Percentiles rank a stretch among this genome's conserved stretches.
Evolutionary conservation across 2,329 filamentous ascomycete species (phyloP).

Genomic region (Venturia asperata): DNA sequence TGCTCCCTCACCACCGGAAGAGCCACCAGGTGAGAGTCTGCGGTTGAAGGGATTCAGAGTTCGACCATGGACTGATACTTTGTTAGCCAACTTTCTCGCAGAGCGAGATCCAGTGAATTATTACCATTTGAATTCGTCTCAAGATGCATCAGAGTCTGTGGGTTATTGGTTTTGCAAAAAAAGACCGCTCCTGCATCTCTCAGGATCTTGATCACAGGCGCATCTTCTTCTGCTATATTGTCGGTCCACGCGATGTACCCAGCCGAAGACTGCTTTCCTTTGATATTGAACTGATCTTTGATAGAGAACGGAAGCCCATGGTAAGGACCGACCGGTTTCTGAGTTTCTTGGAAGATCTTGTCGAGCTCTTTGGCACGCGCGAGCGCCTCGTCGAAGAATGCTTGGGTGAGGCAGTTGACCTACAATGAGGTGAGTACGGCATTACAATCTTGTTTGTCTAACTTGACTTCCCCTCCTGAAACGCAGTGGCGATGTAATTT

Average conservation of each 20-base stretch:
- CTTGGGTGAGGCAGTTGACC: conserved; percentile 35
- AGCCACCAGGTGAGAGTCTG: conserved; percentile 54
- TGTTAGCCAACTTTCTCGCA: conserved; percentile 27
- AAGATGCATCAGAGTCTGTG: conserved; percentile 32
- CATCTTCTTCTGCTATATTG: conserved; percentile 30
- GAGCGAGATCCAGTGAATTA: too few relatives aligned
- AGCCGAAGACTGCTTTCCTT: conserved; percentile 50
- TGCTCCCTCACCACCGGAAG: conserved; percentile 60
- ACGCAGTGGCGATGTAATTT: neutral
- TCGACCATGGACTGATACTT: conserved; percentile 57
- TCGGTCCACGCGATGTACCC: conserved; percentile 55
- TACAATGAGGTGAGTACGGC: neutral
- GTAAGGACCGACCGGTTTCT: conserved; percentile 35
- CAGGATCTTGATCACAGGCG: conserved; percentile 32
- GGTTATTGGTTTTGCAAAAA: conserved; percentile 48
- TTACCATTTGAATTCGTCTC: conserved; percentile 26
- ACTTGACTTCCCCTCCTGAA: neutral
- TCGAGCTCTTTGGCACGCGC: conserved; percentile 28
- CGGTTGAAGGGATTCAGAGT: conserved; percentile 55
- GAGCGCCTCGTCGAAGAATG: conserved; percentile 32
- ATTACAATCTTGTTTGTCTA: neutral
- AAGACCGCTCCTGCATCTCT: conserved; percentile 41
- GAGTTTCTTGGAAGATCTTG: conserved; percentile 21
- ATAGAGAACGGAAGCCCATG: conserved; percentile 50
- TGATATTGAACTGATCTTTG: conserved; percentile 54